Evolutionary conservation across 768 basidiomycete genomes (phyloP).

Genomic region (Lactifluus volemus): DNA sequence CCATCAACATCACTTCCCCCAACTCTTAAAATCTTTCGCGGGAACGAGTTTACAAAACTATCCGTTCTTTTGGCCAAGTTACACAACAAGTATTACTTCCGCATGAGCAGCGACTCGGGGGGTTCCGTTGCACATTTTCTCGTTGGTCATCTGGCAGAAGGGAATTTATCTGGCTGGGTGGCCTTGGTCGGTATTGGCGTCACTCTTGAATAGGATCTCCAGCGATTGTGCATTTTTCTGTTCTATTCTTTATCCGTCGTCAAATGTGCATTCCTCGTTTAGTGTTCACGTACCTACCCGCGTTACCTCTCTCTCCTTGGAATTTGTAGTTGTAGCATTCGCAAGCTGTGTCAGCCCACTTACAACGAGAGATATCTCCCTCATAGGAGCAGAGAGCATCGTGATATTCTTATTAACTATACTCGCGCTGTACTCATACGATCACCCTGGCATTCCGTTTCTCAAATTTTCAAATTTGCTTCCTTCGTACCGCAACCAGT

Average conservation of each 20-base stretch:
- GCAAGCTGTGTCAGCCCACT: background rate
- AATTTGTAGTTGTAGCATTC: background rate
- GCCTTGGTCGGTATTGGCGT: constrained; percentile 16
- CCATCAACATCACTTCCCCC: constrained; percentile 13
- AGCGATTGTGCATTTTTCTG: background rate
- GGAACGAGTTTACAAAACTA: constrained; percentile 12
- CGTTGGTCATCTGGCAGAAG: constrained; percentile 16
- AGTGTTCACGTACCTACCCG: background rate
- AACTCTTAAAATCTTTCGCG: constrained; percentile 4
- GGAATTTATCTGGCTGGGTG: constrained; percentile 16
- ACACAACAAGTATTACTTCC: constrained; percentile 13
- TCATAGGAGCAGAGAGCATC: background rate
- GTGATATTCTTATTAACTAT: background rate
- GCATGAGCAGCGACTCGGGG: background rate
- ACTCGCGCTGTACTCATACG: background rate
- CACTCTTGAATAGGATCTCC: background rate
- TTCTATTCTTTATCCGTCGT: background rate
- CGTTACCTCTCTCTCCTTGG: background rate
- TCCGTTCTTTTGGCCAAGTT: constrained; percentile 16
- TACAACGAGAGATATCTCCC: background rate
- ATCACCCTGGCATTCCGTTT: constrained; percentile 45
- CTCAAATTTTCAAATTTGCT: constrained; percentile 78
- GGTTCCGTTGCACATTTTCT: constrained; percentile 11
- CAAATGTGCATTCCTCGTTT: background rate
- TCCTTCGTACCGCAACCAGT: constrained; percentile 74